Base-by-base conservation (phyloP, 176 grass and related monocot genomes). In the Oryza punctata region DNA sequence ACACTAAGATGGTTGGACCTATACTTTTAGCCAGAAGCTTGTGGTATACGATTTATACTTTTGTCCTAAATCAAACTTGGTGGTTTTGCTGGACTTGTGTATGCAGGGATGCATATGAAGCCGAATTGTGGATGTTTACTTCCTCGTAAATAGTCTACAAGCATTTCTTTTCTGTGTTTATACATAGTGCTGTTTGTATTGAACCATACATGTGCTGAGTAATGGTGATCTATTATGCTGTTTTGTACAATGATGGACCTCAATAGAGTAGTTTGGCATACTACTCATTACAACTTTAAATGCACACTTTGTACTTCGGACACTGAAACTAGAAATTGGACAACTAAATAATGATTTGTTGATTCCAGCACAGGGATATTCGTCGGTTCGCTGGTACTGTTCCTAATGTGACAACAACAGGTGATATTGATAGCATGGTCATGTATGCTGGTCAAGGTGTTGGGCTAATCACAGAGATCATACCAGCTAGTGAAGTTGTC, bases 401-500 rank as follows among this genome's bases (percentile, higher is more conserved):
- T 85, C 96, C 96, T 74, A 95, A 98, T 72, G 85, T 87, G 64
- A 94, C 91, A 61, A 82, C 93, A 41, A 94, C 85, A 7, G 91
- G 96, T 16, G 85, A 95, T 83, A 44, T 98, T 14, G 25, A 91
- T 47, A 89, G 85, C 85, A 92, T 98, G 96, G 96, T 73, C 70
- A 85, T 98, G 93, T 98, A 98, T 85, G 89, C 87, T 7, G 93
- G 96, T 74, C 82, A 93, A 78, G 91, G 89, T 49, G 89, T 95
- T 12, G 96, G 87, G 28, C 85, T 98, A 52, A 92, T 98, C 78
- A 95, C 45, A 2, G 91, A 89, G 77, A 95, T 95, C 70, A 38
- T 92, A 60, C 93, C 93, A 79, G 93, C 93, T 78, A 72, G 70
- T 35, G 87, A 89, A 89, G 96, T 90, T 79, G 74, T 98, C 15